These are phyloP conservation scores for Candida dendrica DNA, from an alignment of 805 yeast species.

Conservation along the genomic window DNA sequence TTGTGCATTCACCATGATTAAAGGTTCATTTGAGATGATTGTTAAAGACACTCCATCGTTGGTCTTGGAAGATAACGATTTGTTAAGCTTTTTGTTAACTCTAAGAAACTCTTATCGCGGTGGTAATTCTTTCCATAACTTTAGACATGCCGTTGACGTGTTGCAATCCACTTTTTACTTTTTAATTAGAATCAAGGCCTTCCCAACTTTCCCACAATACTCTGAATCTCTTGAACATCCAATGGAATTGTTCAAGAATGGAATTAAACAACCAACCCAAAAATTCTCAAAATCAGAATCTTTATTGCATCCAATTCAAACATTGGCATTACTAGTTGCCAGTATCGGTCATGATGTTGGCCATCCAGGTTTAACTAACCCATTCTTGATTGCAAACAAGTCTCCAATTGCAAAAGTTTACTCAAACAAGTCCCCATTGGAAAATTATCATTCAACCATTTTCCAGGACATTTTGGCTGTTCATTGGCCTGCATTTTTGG, in stretches of 20 bases:
- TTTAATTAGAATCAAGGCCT: slow-evolving; percentile 25
- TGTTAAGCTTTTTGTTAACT: slow-evolving; percentile 55
- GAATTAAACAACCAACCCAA: too few species aligned
- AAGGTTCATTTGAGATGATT: slow-evolving; percentile 29
- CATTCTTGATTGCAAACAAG: slow-evolving; percentile 48
- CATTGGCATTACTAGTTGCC: slow-evolving; percentile 60
- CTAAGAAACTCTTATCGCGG: slow-evolving; percentile 74
- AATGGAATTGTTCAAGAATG: not conserved
- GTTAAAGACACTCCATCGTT: slow-evolving; percentile 7
- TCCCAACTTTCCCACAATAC: slow-evolving; percentile 16
- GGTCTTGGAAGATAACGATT: slow-evolving; percentile 30
- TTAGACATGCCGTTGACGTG: slow-evolving; percentile 93
- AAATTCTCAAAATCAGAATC: too few species aligned
- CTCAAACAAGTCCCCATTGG: slow-evolving; percentile 66
- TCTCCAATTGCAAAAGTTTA: slow-evolving; percentile 61
- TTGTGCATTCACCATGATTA: slow-evolving; percentile 50
- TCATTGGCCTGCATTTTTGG: slow-evolving; percentile 40
- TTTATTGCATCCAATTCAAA: slow-evolving; percentile 31
- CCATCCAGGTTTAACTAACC: slow-evolving; percentile 93
- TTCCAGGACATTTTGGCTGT: slow-evolving; percentile 44
- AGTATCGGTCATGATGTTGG: slow-evolving; percentile 95
- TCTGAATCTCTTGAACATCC: slow-evolving; percentile 15
- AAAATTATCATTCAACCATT: slow-evolving; percentile 70
- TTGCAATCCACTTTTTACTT: slow-evolving; percentile 80
- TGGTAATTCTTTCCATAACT: slow-evolving; percentile 90